Conservation (phyloP, 495 filamentous ascomycete genomes). For the Viridothelium virens region DNA sequence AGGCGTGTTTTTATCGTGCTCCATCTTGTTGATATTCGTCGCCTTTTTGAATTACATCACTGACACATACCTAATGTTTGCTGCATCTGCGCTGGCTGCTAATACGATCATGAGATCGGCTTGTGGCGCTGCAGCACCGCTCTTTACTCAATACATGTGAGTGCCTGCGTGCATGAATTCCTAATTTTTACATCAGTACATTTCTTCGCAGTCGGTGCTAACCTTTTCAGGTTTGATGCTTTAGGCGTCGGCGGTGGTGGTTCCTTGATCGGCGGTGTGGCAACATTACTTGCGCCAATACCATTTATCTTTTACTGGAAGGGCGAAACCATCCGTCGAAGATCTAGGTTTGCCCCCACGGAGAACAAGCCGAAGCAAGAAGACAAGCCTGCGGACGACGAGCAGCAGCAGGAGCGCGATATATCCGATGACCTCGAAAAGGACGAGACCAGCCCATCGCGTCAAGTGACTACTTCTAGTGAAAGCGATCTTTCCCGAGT, state of each 20-base stretch:
- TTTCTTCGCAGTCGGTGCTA: background rate
- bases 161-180: background rate
- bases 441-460: background rate
- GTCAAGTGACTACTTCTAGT: background rate
- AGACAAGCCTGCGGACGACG: slow-evolving; percentile 15
- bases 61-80: slow-evolving; percentile 28
- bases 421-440: background rate
- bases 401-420: background rate
- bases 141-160: slow-evolving; percentile 33
- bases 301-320: slow-evolving; percentile 48
- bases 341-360: slow-evolving; percentile 37
- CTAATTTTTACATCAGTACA: background rate
- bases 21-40: slow-evolving; percentile 26
- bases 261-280: slow-evolving; percentile 42
- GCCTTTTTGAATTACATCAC: slow-evolving; percentile 29
- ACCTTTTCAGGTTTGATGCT: slow-evolving; percentile 17
- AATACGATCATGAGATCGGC: slow-evolving; percentile 34
- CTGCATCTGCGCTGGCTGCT: slow-evolving; percentile 32
- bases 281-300: slow-evolving; percentile 38
- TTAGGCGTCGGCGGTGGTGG: slow-evolving; percentile 45
- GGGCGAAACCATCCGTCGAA: slow-evolving; percentile 40
- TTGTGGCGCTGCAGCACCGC: slow-evolving; percentile 29
- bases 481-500: background rate
- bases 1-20: slow-evolving; percentile 22
- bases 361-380: slow-evolving; percentile 18